Evolutionary conservation across 1,284 basidiomycete species (phyloP).

Genomic region (Cutaneotrichosporon sp.): DNA sequence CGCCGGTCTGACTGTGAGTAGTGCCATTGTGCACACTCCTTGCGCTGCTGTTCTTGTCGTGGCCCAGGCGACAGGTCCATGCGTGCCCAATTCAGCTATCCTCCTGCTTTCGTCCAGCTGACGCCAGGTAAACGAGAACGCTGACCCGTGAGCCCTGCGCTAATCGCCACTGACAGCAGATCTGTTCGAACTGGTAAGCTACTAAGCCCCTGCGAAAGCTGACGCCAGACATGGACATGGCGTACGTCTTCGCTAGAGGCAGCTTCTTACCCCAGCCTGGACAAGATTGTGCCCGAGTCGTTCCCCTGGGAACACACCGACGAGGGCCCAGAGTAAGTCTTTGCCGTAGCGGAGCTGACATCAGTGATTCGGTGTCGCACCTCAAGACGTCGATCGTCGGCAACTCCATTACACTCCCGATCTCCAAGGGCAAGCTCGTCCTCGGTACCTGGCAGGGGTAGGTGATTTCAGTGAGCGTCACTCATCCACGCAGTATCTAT

Average conservation of each 20-base stretch:
- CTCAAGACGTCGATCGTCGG: slow-evolving; percentile 82
- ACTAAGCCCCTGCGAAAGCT: background rate
- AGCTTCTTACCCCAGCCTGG: slow-evolving; percentile 50
- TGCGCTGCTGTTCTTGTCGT: background rate
- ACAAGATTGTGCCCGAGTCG: slow-evolving; percentile 77
- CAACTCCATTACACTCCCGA: slow-evolving; percentile 73
- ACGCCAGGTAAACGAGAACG: slow-evolving; percentile 43
- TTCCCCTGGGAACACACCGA: slow-evolving; percentile 84
- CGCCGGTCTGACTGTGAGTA: slow-evolving; percentile 75
- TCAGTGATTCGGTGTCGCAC: slow-evolving; percentile 64
- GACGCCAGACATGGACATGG: slow-evolving; percentile 51
- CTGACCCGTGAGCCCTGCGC: slow-evolving; percentile 34
- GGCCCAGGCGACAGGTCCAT: background rate
- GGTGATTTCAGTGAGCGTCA: background rate
- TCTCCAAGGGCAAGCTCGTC: slow-evolving; percentile 72
- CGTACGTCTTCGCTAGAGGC: slow-evolving; percentile 10
- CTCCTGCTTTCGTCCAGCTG: background rate
- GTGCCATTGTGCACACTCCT: slow-evolving; percentile 55
- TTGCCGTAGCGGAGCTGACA: background rate
- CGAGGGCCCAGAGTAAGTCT: slow-evolving; percentile 76
- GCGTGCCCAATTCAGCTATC: no score
- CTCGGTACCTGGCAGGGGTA: slow-evolving; percentile 83
- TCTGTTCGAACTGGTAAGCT: slow-evolving; percentile 6
- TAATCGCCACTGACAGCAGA: background rate
- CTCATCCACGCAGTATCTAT: slow-evolving; percentile 24